A percentile compares a stretch with the other conserved stretches of the same genome.
phyloP scores from a whole-genome alignment of 2,329 filamentous ascomycete genomes.

The Ascochyta rabiei region DNA sequence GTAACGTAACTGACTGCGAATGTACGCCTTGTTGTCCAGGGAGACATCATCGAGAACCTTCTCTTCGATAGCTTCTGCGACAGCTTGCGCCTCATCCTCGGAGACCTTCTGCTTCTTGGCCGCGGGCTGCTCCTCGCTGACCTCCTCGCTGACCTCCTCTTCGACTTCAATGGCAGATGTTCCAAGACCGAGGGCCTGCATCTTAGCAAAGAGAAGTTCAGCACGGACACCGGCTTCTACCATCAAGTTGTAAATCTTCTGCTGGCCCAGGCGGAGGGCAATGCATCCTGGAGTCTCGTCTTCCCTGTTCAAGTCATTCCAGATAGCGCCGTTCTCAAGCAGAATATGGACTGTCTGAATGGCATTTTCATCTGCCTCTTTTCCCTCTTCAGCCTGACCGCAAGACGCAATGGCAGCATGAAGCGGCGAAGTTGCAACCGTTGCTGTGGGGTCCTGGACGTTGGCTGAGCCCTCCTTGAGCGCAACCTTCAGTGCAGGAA shows the following conservation, averaged over 20 bases:
- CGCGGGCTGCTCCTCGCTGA: conserved; percentile 33
- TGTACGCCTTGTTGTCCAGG: conserved; percentile 49
- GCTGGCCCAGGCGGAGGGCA: conserved; percentile 40
- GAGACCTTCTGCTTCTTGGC: conserved; percentile 44
- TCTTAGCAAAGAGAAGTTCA: conserved; percentile 43
- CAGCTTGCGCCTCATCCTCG: conserved; percentile 33
- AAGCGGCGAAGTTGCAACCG: conserved; percentile 42
- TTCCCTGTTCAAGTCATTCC: conserved; percentile 47
- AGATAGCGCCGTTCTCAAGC: conserved; percentile 47
- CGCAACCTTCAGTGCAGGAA: conserved; percentile 40
- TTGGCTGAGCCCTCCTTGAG: conserved; percentile 47
- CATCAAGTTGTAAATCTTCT: conserved; percentile 46
- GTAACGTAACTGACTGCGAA: conserved; percentile 42
- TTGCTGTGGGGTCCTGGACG: conserved; percentile 45
- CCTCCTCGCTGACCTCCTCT: conserved; percentile 32
- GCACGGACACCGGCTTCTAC: conserved; percentile 46
- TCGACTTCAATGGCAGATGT: conserved; percentile 28
- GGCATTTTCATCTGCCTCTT: conserved; percentile 36
- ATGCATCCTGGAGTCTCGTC: conserved; percentile 49
- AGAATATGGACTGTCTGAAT: conserved; percentile 40
- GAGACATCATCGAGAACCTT: conserved; percentile 43
- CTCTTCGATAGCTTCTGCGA: conserved; percentile 32
- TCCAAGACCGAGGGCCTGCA: conserved; percentile 41
- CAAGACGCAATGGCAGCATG: conserved; percentile 44
- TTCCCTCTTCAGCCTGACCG: conserved; percentile 37